phyloP scores from a whole-genome alignment of 2,329 filamentous ascomycete species.

The Penicillium sp. region DNA sequence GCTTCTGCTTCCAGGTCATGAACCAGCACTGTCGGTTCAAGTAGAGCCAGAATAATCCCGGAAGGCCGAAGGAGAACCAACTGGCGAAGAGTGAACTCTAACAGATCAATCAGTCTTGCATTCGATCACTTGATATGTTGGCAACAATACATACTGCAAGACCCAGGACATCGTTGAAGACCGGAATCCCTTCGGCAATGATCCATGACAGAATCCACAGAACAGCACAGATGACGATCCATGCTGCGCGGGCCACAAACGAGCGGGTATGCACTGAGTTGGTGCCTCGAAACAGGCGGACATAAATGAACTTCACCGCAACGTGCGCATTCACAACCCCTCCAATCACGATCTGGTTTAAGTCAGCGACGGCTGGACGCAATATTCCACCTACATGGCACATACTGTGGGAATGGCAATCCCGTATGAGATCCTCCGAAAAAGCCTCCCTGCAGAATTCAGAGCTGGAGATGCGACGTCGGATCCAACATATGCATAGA shows the following conservation, averaged over 20 bases:
- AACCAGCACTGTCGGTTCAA: constrained; percentile 23
- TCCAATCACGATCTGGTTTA: constrained; percentile 55
- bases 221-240: constrained; percentile 52
- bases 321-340: constrained; percentile 64
- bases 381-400: not conserved
- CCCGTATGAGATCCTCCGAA: too few species aligned
- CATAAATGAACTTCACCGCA: constrained; percentile 59
- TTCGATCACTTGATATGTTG: not conserved
- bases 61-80: constrained; percentile 54
- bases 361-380: too few species aligned
- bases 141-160: constrained; percentile 43
- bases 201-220: constrained; percentile 59
- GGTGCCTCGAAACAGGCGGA: constrained; percentile 56
- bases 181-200: constrained; percentile 63
- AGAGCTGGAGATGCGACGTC: too few species aligned
- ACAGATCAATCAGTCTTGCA: constrained; percentile 14
- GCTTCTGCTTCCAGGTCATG: constrained; percentile 19
- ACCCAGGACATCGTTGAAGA: constrained; percentile 61
- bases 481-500: too few species aligned
- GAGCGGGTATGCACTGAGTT: constrained; percentile 48
- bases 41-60: constrained; percentile 30
- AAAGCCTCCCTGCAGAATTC: too few species aligned
- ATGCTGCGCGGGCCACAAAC: constrained; percentile 48
- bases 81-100: constrained; percentile 54
- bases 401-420: too few species aligned